Conservation (phyloP, 176 grass and related monocot genomes). For the Otatea glauca region DNA sequence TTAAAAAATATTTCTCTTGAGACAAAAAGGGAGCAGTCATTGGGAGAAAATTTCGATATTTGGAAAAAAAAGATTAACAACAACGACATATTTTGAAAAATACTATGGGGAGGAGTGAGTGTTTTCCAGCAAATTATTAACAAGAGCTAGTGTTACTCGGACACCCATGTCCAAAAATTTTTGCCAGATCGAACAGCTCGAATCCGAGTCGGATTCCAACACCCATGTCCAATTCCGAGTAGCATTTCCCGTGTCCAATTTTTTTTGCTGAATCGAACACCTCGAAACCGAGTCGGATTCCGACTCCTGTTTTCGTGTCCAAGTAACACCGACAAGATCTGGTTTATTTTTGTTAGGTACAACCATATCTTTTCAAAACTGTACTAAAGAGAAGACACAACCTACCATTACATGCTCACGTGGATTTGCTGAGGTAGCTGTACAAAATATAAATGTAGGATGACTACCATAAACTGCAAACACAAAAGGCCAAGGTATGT, state of each 20-base stretch:
- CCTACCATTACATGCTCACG: slow-evolving; percentile 94
- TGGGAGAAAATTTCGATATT: slow-evolving; percentile 1
- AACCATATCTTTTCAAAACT: slow-evolving; percentile 11
- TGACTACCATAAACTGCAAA: slow-evolving; percentile 77
- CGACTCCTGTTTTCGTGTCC: no score
- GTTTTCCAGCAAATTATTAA: slow-evolving; percentile 16
- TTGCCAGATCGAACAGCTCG: no score
- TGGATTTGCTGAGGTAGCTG: slow-evolving; percentile 93
- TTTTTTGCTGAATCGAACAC: no score
- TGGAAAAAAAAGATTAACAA: background rate
- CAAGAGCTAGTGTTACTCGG: background rate
- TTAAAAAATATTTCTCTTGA: background rate
- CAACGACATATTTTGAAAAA: background rate
- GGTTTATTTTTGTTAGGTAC: slow-evolving; percentile 12
- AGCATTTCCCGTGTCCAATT: no score
- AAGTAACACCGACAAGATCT: background rate
- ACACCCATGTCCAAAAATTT: no score
- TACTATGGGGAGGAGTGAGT: background rate
- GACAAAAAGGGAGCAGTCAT: background rate
- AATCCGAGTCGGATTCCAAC: no score
- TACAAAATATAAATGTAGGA: slow-evolving; percentile 92
- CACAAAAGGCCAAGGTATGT: slow-evolving; percentile 36
- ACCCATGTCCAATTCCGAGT: no score
- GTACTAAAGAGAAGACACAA: slow-evolving; percentile 23
- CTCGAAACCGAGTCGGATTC: no score